Base-by-base conservation (phyloP, 139 green algal species). In the Picochlorum sp. region DNA sequence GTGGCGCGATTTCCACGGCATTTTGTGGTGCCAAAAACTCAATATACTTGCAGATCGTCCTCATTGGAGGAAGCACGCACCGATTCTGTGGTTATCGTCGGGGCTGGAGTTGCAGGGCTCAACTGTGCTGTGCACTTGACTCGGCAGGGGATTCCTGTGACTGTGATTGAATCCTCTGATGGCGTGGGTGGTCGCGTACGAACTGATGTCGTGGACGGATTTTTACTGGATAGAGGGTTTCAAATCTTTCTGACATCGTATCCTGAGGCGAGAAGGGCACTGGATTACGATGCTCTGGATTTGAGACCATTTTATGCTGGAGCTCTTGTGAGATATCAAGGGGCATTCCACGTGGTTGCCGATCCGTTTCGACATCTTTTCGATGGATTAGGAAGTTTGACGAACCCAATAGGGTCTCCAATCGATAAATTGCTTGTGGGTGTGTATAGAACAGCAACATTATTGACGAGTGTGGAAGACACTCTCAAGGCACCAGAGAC, bases 181-280 rank as follows among this genome's bases (percentile, higher is more conserved):
- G 94, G 73, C 2, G 82, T 97, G 18, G 93, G 93, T 13, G 94
- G 92, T 4, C 79, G 92, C 20, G 86, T 95, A 38, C 79, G 90
- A 2, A 97, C 92, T 5, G 93, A 98, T 65, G 56, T 72, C n/a
- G 70, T 90, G 6, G 90, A 97, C 13, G 94, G 94, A 4, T 99
- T 95, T 69, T 63, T 93, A 14, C 77, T 99, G 16, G 94, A 99
- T 77, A 70, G 89, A 0, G 94, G 94, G 49, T 99, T 99, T 67
- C 92, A 98, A 64, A 98, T 99, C 71, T 98, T 98, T 71, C 79
- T 98, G 16, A 95, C 90, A 15, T 79, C 68, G 7, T 85, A 86
- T 63, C 71, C 66, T 4, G 73, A 82, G 37, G 70, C 70, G 3
- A 44, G 77, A 56, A 66, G 68, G 0, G 60, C 81, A 14, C 73